Evolutionary conservation across 129 eudicot species (phyloP), one percentile per base, ranked within the genome.

Genomic region (Saposhnikovia divaricata): DNA sequence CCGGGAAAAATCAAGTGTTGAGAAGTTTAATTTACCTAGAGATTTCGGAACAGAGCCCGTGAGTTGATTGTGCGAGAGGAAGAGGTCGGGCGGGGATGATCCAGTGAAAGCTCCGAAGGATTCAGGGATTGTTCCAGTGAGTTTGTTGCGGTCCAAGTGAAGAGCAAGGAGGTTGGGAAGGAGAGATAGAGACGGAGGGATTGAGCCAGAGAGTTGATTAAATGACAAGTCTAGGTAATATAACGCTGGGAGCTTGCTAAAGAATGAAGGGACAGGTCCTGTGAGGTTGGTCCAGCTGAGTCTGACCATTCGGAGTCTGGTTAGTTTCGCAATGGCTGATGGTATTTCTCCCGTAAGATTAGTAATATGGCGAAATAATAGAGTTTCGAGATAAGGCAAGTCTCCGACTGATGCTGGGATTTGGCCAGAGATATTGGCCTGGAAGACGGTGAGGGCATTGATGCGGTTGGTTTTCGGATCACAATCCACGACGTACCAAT

Each of bases 101-200:
- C 78, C 84, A 12, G 84, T 14, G 77, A 88, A 88, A 21, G 6
- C 61, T 23, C 93, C 88, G 16, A 92, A 88, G 5, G 88, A 85
- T 3, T 81, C 89, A 4, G 97, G 97, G 80, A 92, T 88, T 23
- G 15, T 63, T 45, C 97, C 97, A 40, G 95, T 85, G 76, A 92
- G 90, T 12, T 81, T 87, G 76, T 92, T 88, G 0, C 95, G 78
- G 77, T 88, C 89, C 3, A 92, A 61, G 34, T 57, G 87, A 19
- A 88, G 7, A 0, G 38, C 87, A 1, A 0, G 4, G 45, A 90
- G 86, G 0, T 87, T 87, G 1, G 80, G 78, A 37, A 88, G 78
- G 12, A 25, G 40, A 9, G 87, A 65, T 4, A 92, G 89, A 15
- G 87, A 84, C 7, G 89, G 75, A 1, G 97, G 97, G 74, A 91